These are phyloP conservation scores for Gardenia jasminoides DNA, from an alignment of 257 asterid species.

Conservation along the genomic window DNA sequence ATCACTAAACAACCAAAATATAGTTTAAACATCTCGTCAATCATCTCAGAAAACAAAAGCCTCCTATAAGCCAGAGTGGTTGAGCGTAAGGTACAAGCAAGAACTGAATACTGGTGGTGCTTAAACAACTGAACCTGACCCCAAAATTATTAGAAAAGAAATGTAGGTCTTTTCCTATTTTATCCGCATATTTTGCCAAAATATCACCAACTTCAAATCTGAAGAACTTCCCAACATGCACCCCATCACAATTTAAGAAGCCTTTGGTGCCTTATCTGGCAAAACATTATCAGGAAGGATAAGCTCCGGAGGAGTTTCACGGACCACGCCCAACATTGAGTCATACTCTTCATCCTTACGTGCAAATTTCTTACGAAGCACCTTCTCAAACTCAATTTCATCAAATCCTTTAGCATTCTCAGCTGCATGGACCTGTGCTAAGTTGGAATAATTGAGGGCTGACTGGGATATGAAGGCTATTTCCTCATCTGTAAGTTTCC, in stretches of 20 bases:
- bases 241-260: slow-evolving; percentile 22
- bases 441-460: slow-evolving; percentile 68
- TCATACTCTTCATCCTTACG: slow-evolving; percentile 54
- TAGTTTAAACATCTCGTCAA: slow-evolving; percentile 1
- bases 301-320: slow-evolving; percentile 53
- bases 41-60: slow-evolving; percentile 10
- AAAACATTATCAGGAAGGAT: slow-evolving; percentile 35
- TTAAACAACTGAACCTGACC: slow-evolving; percentile 12
- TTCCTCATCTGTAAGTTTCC: slow-evolving; percentile 90
- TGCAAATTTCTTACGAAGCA: slow-evolving; percentile 62
- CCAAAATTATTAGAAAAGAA: slow-evolving; percentile 15
- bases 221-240: neutral
- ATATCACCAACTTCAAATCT: slow-evolving; percentile 5
- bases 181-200: slow-evolving; percentile 25
- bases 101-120: slow-evolving; percentile 37
- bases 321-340: slow-evolving; percentile 46
- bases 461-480: slow-evolving; percentile 80
- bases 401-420: slow-evolving; percentile 83
- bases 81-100: slow-evolving; percentile 21
- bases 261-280: slow-evolving; percentile 47
- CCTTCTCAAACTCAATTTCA: slow-evolving; percentile 77
- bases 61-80: slow-evolving; percentile 19
- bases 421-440: slow-evolving; percentile 82
- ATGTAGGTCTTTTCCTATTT: slow-evolving; percentile 16
- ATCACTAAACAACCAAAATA: neutral